Conservation (phyloP, 2,329 filamentous ascomycete genomes). For the Cadophora luteo-olivacea region DNA sequence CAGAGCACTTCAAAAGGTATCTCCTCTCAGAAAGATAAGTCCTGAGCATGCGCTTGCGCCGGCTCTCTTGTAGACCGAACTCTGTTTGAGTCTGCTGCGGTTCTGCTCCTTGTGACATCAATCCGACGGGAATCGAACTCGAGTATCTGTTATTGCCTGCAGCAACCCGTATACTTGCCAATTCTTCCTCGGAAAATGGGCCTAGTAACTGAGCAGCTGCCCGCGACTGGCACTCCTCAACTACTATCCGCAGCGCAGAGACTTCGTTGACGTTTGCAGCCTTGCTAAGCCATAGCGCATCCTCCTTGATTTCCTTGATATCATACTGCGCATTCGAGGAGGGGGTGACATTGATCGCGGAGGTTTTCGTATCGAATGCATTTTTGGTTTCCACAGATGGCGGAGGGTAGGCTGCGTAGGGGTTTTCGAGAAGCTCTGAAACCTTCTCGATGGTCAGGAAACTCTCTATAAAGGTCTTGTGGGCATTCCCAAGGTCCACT, state of each 20-base stretch:
- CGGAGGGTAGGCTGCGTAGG: constrained; percentile 70
- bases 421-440: constrained; percentile 70
- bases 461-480: constrained; percentile 59
- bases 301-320: constrained; percentile 80
- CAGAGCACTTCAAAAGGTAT: constrained; percentile 69
- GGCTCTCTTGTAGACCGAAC: constrained; percentile 67
- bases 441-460: constrained; percentile 78
- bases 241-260: constrained; percentile 77
- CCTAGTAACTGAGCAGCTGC: constrained; percentile 74
- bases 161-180: constrained; percentile 76
- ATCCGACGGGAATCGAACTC: constrained; percentile 57
- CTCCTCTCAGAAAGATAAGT: constrained; percentile 76
- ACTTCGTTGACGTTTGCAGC: constrained; percentile 80
- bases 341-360: constrained; percentile 82
- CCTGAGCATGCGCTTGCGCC: constrained; percentile 71
- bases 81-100: constrained; percentile 56
- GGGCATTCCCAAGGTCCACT: constrained; percentile 64
- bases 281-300: constrained; percentile 85
- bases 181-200: constrained; percentile 79
- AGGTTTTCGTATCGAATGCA: constrained; percentile 82
- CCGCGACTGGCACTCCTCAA: constrained; percentile 85
- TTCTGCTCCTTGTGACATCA: constrained; percentile 44
- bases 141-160: constrained; percentile 69
- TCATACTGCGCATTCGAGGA: constrained; percentile 71
- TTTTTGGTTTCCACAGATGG: constrained; percentile 69